These are phyloP conservation scores for Kwoniella pini DNA, from an alignment of 768 basidiomycete genomes.

Conservation along the genomic window DNA sequence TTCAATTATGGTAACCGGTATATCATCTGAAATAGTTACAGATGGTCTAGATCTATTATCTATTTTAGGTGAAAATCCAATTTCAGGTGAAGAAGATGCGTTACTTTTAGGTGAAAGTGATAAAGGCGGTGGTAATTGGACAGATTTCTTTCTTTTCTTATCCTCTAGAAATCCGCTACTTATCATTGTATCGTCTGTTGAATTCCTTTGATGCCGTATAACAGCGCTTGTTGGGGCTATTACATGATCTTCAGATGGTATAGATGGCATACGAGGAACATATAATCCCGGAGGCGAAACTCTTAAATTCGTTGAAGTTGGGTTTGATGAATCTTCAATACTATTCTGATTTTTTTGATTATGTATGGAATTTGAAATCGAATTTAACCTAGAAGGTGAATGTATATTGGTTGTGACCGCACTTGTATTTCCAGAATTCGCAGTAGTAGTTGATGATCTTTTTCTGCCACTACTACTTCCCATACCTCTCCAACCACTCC, in stretches of 20 bases:
- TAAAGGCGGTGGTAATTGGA: not conserved
- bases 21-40: slow-evolving; percentile 7
- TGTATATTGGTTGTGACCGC: not conserved
- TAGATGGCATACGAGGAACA: slow-evolving; percentile 14
- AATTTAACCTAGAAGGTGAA: slow-evolving; percentile 2
- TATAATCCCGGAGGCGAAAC: slow-evolving; percentile 5
- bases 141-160: slow-evolving; percentile 7
- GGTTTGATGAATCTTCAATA: not conserved
- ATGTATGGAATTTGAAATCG: not conserved
- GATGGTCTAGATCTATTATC: slow-evolving; percentile 8
- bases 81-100: slow-evolving; percentile 7
- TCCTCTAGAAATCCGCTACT: not conserved
- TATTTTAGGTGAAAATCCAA: slow-evolving; percentile 9
- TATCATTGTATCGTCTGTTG: slow-evolving; percentile 1
- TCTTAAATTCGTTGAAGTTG: not conserved
- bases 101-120: slow-evolving; percentile 8
- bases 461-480: slow-evolving; percentile 18
- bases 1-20: not conserved
- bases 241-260: slow-evolving; percentile 9
- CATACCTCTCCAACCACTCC: slow-evolving; percentile 42
- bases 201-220: not conserved
- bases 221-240: not conserved
- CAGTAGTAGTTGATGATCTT: slow-evolving; percentile 14
- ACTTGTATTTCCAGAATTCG: not conserved
- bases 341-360: not conserved